Evolutionary conservation across 192 early-diverging fungal genomes (phyloP).

Genomic region (Lobulomyces angularis): DNA sequence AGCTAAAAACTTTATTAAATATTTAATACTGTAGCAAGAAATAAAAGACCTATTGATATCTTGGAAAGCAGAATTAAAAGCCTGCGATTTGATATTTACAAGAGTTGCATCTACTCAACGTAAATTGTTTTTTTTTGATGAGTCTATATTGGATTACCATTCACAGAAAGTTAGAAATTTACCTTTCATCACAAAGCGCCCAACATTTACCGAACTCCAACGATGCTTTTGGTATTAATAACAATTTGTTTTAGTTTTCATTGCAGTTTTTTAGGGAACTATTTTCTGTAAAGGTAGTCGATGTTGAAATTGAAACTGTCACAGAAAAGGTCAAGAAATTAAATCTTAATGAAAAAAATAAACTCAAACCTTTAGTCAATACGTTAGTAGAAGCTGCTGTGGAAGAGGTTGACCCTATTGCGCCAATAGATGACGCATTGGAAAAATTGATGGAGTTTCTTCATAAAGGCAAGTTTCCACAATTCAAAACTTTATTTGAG

Average conservation of each 20-base stretch:
- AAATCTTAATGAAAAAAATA: too few species aligned
- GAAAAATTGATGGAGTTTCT: too few species aligned
- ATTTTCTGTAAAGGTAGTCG: constrained; percentile 36
- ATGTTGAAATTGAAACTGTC: constrained; percentile 20
- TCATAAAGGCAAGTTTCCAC: neutral
- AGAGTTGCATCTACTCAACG: constrained; percentile 48
- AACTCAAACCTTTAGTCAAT: constrained; percentile 9
- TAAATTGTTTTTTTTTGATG: constrained; percentile 31
- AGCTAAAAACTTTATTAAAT: constrained; percentile 8
- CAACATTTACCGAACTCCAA: constrained; percentile 59
- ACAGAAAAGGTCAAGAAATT: constrained; percentile 2
- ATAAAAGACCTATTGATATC: constrained; percentile 55
- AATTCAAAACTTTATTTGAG: constrained; percentile 19
- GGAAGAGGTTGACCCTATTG: constrained; percentile 25
- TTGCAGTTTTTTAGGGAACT: too few species aligned
- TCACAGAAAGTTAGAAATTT: constrained; percentile 48
- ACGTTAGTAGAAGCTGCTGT: constrained; percentile 9
- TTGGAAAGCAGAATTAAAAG: constrained; percentile 57
- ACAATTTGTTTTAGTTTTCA: too few species aligned
- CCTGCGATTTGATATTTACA: constrained; percentile 62
- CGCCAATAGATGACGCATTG: too few species aligned
- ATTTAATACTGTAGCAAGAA: constrained; percentile 34
- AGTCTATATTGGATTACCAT: constrained; percentile 5
- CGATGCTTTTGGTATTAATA: too few species aligned
- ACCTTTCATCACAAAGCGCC: constrained; percentile 69